Conservation (phyloP, 345 rosid species). For the Nasturtium officinale region DNA sequence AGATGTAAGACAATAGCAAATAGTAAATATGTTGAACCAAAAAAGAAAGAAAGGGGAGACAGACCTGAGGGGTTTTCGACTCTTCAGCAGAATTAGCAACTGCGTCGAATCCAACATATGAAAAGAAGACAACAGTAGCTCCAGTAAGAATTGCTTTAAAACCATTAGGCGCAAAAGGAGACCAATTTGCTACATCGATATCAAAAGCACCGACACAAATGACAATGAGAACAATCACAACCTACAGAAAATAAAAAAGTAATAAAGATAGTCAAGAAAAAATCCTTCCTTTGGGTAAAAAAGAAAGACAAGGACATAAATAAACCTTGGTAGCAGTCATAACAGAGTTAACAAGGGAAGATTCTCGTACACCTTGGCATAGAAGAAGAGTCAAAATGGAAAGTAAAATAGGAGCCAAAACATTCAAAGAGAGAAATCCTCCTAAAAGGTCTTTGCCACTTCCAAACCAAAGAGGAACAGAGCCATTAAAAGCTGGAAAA, state of each 20-base stretch:
- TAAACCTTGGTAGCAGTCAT: constrained; percentile 83
- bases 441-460: constrained; percentile 84
- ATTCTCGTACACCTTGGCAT: constrained; percentile 81
- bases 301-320: neutral
- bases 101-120: constrained; percentile 98
- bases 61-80: constrained; percentile 85
- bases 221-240: constrained; percentile 78
- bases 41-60: neutral
- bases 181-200: constrained; percentile 87
- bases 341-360: constrained; percentile 68
- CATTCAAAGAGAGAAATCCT: constrained; percentile 75
- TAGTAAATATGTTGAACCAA: neutral
- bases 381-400: constrained; percentile 70
- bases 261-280: neutral
- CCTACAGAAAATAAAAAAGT: constrained; percentile 48
- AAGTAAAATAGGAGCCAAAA: constrained; percentile 77
- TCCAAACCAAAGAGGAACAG: constrained; percentile 80
- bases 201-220: constrained; percentile 79
- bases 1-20: neutral
- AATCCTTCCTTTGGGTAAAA: neutral
- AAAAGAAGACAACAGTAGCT: constrained; percentile 92
- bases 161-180: constrained; percentile 92
- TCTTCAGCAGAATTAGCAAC: constrained; percentile 98
- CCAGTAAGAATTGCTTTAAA: constrained; percentile 76
- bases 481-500: constrained; percentile 61